Percentiles rank a stretch among this genome's conserved stretches.
These are phyloP conservation scores for Magnusiomyces fungicola DNA, from an alignment of 1,139 yeast genomes.

Conservation along the genomic window DNA sequence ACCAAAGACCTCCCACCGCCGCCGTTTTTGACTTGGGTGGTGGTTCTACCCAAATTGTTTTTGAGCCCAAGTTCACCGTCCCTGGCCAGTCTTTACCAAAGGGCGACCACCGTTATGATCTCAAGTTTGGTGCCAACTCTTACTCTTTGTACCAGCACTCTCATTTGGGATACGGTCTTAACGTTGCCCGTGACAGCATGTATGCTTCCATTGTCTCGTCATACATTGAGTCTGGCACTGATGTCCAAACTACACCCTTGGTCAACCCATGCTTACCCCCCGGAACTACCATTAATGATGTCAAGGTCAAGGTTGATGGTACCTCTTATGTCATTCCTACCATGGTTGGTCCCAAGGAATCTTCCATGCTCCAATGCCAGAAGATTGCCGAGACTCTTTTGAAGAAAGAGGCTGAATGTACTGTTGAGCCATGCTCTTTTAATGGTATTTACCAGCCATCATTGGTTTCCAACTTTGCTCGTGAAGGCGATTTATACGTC, in stretches of 20 bases:
- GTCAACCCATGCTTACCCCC: constrained; percentile 79
- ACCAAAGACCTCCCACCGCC: constrained; percentile 51
- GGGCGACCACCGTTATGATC: constrained; percentile 76
- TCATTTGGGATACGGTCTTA: constrained; percentile 85
- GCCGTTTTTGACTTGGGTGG: constrained; percentile 95
- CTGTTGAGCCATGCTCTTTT: constrained; percentile 72
- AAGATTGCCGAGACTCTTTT: constrained; percentile 65
- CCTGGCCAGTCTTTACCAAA: constrained; percentile 54
- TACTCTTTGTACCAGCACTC: constrained; percentile 79
- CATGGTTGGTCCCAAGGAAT: constrained; percentile 61
- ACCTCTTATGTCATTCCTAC: constrained; percentile 37
- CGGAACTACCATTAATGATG: constrained; percentile 42
- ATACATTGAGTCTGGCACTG: constrained; percentile 13
- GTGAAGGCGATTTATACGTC: constrained; percentile 62
- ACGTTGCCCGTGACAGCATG: constrained; percentile 82
- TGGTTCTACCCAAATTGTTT: constrained; percentile 94
- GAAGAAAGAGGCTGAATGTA: constrained; percentile 70
- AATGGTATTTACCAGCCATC: constrained; percentile 96
- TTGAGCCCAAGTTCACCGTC: constrained; percentile 61
- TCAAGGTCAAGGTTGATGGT: constrained; percentile 25
- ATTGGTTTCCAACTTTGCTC: constrained; percentile 61
- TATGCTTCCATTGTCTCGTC: constrained; percentile 37
- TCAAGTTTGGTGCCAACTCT: constrained; percentile 65
- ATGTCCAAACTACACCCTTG: constrained; percentile 9
- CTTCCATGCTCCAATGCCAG: constrained; percentile 64